Evolutionary conservation across 2,329 filamentous ascomycete species (phyloP).

Genomic region (Cladophialophora immunda): DNA sequence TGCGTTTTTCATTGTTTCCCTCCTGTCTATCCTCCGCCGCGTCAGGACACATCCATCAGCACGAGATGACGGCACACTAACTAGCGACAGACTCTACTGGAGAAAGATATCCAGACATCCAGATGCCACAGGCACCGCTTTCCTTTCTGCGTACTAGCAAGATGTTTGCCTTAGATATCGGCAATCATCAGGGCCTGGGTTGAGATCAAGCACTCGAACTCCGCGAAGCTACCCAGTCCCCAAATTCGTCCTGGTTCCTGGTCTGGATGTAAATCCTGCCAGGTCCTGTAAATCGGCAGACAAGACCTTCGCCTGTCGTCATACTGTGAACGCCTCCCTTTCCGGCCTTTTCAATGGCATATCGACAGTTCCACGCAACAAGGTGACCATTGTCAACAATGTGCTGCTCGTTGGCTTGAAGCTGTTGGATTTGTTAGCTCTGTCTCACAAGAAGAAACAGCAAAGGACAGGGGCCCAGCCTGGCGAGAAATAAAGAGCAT

Average conservation of each 20-base stretch:
- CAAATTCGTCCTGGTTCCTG: constrained; percentile 35
- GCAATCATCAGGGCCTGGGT: background rate
- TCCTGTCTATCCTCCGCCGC: background rate
- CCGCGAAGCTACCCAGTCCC: constrained; percentile 20
- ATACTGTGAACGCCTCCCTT: constrained; percentile 21
- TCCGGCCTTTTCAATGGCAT: constrained; percentile 34
- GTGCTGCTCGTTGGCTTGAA: constrained; percentile 33
- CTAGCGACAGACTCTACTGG: background rate
- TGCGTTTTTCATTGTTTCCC: too few relatives aligned
- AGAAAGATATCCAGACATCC: background rate
- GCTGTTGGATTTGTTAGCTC: constrained; percentile 16
- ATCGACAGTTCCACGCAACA: constrained; percentile 36
- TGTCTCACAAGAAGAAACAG: background rate
- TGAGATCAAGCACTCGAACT: background rate
- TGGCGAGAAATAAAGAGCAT: background rate
- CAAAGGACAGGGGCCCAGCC: background rate
- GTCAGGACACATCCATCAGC: background rate
- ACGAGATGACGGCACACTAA: background rate
- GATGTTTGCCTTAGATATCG: background rate
- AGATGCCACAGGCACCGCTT: background rate
- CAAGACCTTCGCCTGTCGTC: constrained; percentile 35
- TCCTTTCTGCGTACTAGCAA: background rate
- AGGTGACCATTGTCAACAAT: constrained; percentile 38
- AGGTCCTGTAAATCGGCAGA: constrained; percentile 36
- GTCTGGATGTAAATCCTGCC: constrained; percentile 37